phyloP scores from a whole-genome alignment of 2,329 filamentous ascomycete species.

The Nothophaeocryptopus gaeumannii region DNA sequence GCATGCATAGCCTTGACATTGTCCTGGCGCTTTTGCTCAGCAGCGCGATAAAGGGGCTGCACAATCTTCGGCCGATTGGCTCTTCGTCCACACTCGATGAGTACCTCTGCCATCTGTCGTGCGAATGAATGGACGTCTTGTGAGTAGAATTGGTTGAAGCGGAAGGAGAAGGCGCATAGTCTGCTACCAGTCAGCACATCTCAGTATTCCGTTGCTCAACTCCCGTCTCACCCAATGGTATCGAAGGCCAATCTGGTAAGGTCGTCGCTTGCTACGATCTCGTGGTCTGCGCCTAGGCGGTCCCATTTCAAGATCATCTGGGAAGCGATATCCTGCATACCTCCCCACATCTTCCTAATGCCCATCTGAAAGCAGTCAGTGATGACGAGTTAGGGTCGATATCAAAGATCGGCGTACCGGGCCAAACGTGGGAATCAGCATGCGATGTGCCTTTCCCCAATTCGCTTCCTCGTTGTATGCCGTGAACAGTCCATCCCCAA shows the following conservation, averaged over 20 bases:
- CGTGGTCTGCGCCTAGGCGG: constrained; percentile 49
- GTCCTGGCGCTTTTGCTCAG: constrained; percentile 4
- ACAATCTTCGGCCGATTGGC: constrained; percentile 5
- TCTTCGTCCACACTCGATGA: constrained; percentile 56
- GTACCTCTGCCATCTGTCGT: constrained; percentile 61
- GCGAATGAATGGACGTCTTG: constrained; percentile 69
- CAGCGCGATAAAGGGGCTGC: background rate
- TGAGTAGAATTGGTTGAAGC: constrained; percentile 72
- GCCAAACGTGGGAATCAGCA: constrained; percentile 49
- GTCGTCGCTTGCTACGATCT: constrained; percentile 62
- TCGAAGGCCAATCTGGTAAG: constrained; percentile 69
- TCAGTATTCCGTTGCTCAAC: background rate
- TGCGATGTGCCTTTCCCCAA: constrained; percentile 42
- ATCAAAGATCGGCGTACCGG: constrained; percentile 45
- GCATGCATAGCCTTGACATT: constrained; percentile 10
- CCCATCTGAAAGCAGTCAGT: background rate
- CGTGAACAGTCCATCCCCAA: constrained; percentile 44
- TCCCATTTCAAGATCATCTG: constrained; percentile 69
- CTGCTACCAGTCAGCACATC: constrained; percentile 26
- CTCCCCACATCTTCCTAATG: constrained; percentile 11
- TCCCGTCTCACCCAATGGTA: constrained; percentile 49
- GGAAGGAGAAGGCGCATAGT: constrained; percentile 58
- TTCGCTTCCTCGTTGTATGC: constrained; percentile 39
- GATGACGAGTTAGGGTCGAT: background rate
- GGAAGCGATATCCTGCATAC: constrained; percentile 51